Base-by-base conservation (phyloP, 164 flowering plant genomes). In the Paratinospora sagittata region DNA sequence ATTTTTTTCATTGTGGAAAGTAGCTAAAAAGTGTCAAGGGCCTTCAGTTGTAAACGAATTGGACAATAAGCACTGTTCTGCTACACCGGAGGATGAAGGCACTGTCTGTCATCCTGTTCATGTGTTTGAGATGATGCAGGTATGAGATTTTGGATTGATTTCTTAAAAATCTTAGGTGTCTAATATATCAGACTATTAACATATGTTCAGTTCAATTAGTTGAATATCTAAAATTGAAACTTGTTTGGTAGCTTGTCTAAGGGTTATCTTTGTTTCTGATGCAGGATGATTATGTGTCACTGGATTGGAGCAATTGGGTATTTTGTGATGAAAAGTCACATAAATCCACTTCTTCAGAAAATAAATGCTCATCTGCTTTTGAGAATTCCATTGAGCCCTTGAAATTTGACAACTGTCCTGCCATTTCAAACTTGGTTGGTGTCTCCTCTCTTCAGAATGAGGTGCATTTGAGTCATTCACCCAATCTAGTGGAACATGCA, bases 251-350 rank as follows among this genome's bases (percentile, higher is more conserved):
- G 11, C 23, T 19, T 8, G 17, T 43, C 27, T 23, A 65, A 45
- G 17, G 27, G 71, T 52, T 27, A 33, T 11, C 6, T 37, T 60
- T 63, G 10, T 66, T 60, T 73, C 24, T 76, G 70, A 30, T 77
- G 72, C 85, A 90, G 96, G 90, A 85, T 62, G 87, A 83, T 70
- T 73, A 21, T 47, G 26, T 70, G 16, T 62, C 77, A 7, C 72
- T 85, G 70, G 91, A 92, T 76, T 95, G 98, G 98, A 82, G 78
- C 71, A 74, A 83, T 43, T 92, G 97, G 97, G 72, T 60, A 43
- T 84, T 95, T 75, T 68, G 58, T 74, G 91, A 88, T 73, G 70
- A 78, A 49, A 27, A 49, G 27, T 55, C 71, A 49, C 41, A 57
- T 33, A 69, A 66, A 49, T 34, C 69, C 23, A 70, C 3, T 75